Conservation (phyloP, 1,139 yeast species). For the Pichia inconspicua region DNA sequence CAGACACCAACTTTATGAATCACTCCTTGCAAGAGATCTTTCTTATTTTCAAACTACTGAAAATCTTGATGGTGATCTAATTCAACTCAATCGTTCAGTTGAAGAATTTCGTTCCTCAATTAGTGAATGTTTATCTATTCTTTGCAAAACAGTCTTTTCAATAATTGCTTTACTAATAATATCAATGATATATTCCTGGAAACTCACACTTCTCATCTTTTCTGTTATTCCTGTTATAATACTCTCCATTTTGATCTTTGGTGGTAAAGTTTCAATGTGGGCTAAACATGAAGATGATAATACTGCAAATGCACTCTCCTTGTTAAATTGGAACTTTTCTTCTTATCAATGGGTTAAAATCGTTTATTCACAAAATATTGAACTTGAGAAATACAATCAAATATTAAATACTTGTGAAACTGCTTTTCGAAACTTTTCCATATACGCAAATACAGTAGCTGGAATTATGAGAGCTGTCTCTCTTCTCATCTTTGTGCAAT, state of each 20-base stretch:
- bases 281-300: slow-evolving; percentile 51
- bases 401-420: slow-evolving; percentile 38
- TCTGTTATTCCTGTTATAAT: slow-evolving; percentile 66
- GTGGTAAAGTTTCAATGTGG: slow-evolving; percentile 41
- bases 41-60: slow-evolving; percentile 56
- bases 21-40: slow-evolving; percentile 34
- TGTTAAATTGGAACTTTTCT: slow-evolving; percentile 62
- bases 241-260: slow-evolving; percentile 41
- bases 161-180: slow-evolving; percentile 52
- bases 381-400: slow-evolving; percentile 37
- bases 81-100: slow-evolving; percentile 64
- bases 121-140: slow-evolving; percentile 57
- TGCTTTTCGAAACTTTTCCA: slow-evolving; percentile 40
- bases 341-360: slow-evolving; percentile 55
- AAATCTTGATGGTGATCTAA: slow-evolving; percentile 52
- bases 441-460: slow-evolving; percentile 48
- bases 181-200: slow-evolving; percentile 77
- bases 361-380: slow-evolving; percentile 50
- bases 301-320: slow-evolving; percentile 50
- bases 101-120: slow-evolving; percentile 70
- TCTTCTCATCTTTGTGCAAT: slow-evolving; percentile 77
- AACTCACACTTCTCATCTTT: slow-evolving; percentile 65
- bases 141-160: slow-evolving; percentile 45
- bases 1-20: slow-evolving; percentile 35
- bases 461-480: slow-evolving; percentile 52